Evolutionary conservation across 2,329 filamentous ascomycete species (phyloP).

Genomic region (Fusarium fracticaudum): DNA sequence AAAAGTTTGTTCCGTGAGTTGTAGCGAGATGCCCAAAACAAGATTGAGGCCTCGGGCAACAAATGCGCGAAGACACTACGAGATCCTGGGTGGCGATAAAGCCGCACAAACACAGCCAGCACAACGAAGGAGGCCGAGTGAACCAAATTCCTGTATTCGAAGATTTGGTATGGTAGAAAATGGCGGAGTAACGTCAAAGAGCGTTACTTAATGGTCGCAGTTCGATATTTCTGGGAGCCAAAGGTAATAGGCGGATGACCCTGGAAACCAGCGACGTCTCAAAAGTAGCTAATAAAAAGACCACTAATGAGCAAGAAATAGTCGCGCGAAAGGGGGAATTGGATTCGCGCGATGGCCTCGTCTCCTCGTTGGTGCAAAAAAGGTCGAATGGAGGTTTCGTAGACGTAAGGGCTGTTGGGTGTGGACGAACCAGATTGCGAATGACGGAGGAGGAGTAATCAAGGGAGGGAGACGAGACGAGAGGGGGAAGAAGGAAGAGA

Average conservation of each 20-base stretch:
- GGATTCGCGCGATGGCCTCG: conserved; percentile 16
- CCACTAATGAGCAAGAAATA: conserved; percentile 3
- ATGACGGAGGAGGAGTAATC: conserved; percentile 18
- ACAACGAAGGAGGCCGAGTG: conserved; percentile 39
- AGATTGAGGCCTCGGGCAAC: conserved; percentile 27
- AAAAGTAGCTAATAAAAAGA: conserved; percentile 2
- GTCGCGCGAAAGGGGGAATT: conserved; percentile 11
- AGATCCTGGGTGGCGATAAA: conserved; percentile 15
- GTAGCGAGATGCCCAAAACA: background rate
- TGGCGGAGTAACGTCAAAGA: conserved; percentile 39
- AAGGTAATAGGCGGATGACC: conserved; percentile 4
- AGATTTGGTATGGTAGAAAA: conserved; percentile 12
- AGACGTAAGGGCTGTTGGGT: conserved; percentile 27
- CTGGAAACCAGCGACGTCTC: conserved; percentile 5
- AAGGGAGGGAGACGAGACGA: conserved; percentile 19
- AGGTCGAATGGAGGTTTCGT: conserved; percentile 24
- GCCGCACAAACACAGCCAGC: conserved; percentile 28
- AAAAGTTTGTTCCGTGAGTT: conserved; percentile 16
- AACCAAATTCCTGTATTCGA: conserved; percentile 2
- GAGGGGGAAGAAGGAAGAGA: conserved; percentile 3
- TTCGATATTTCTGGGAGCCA: conserved; percentile 14
- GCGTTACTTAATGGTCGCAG: conserved; percentile 27
- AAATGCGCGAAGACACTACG: conserved; percentile 1
- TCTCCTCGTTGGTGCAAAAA: conserved; percentile 24
- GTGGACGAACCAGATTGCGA: conserved; percentile 23